Percentiles rank a stretch among this genome's conserved stretches.
phyloP scores from a whole-genome alignment of 768 basidiomycete genomes.

The Kwoniella bestiolae region DNA sequence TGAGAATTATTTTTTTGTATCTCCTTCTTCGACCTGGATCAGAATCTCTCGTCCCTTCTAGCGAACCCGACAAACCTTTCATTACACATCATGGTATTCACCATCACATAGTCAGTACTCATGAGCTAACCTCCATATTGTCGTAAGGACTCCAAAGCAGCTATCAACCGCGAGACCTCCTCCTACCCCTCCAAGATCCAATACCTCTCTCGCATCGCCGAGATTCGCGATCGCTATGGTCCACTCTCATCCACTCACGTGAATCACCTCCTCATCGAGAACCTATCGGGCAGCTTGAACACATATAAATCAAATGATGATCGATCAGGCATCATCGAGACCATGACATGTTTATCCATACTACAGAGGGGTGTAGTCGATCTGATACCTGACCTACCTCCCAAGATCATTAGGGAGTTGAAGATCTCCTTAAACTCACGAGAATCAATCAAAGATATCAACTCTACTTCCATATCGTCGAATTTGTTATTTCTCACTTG shows the following conservation, averaged over 20 bases:
- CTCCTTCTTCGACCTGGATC: too few species aligned
- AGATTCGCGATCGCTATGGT: slow-evolving; percentile 37
- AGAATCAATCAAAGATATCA: slow-evolving; percentile 25
- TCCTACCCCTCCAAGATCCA: slow-evolving; percentile 35
- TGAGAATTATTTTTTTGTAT: slow-evolving; percentile 29
- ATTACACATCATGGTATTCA: background rate
- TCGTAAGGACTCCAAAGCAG: slow-evolving; percentile 51
- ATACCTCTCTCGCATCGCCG: slow-evolving; percentile 37
- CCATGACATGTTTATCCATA: slow-evolving; percentile 39
- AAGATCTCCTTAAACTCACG: slow-evolving; percentile 24
- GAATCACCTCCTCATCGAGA: slow-evolving; percentile 42
- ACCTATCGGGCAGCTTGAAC: slow-evolving; percentile 26
- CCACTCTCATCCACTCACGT: slow-evolving; percentile 29
- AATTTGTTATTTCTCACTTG: slow-evolving; percentile 29
- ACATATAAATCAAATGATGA: slow-evolving; percentile 31
- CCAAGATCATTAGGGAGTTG: slow-evolving; percentile 37
- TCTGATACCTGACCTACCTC: slow-evolving; percentile 41
- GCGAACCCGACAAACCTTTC: background rate
- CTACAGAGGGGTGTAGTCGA: slow-evolving; percentile 19
- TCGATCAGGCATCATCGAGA: slow-evolving; percentile 33
- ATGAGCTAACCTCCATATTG: too few species aligned
- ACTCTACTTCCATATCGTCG: slow-evolving; percentile 27
- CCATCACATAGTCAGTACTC: too few species aligned
- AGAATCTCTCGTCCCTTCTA: too few species aligned
- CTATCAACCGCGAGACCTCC: slow-evolving; percentile 44